These are phyloP conservation scores for Apiotrichum montevideense DNA, from an alignment of 1,284 basidiomycete species.

Conservation along the genomic window DNA sequence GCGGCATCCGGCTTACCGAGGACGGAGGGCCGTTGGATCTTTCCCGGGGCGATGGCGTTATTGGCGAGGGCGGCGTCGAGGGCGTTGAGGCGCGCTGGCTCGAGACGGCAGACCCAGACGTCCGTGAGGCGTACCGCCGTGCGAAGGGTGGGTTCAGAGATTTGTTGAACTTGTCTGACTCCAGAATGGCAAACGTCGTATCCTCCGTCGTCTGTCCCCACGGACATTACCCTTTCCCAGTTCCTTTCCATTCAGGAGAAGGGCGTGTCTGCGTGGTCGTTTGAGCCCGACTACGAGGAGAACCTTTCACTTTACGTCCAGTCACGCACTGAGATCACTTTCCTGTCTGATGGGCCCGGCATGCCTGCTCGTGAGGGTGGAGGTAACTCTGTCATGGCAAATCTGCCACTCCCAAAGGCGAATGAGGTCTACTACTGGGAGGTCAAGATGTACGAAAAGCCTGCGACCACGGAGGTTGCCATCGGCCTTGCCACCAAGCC, in stretches of 20 bases:
- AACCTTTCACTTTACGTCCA: constrained; percentile 85
- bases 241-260: constrained; percentile 97
- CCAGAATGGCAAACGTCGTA: constrained; percentile 84
- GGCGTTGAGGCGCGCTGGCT: constrained; percentile 90
- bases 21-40: constrained; percentile 89
- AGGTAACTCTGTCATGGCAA: constrained; percentile 87
- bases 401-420: constrained; percentile 85
- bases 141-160: constrained; percentile 66
- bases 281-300: constrained; percentile 93
- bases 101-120: constrained; percentile 66
- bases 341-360: constrained; percentile 86
- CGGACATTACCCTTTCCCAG: constrained; percentile 92
- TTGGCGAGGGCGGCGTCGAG: constrained; percentile 85
- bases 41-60: constrained; percentile 78
- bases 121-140: constrained; percentile 67
- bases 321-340: constrained; percentile 88
- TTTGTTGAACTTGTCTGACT: no score
- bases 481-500: constrained; percentile 92
- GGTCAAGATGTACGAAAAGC: constrained; percentile 94
- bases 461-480: constrained; percentile 70
- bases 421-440: constrained; percentile 99
- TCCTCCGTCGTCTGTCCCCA: constrained; percentile 83
- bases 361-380: constrained; percentile 51
- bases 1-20: constrained; percentile 77
- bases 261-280: constrained; percentile 93